These are phyloP conservation scores for Echinochloa phyllopogon DNA, from an alignment of 176 grass and related monocot genomes.

Conservation along the genomic window DNA sequence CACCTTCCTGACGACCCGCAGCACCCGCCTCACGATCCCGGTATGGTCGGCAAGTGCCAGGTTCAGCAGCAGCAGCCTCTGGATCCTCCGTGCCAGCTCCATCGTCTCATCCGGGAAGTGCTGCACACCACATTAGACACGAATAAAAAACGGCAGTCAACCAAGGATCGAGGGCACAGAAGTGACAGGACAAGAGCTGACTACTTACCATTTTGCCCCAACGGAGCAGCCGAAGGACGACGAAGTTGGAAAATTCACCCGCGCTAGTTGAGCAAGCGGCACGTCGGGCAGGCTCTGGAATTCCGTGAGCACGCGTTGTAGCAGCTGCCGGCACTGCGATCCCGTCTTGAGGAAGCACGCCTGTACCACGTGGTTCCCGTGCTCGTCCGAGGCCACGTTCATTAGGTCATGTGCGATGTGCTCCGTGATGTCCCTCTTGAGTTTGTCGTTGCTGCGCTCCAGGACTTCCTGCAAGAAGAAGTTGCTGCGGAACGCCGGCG, in stretches of 20 bases:
- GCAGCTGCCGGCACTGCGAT: background rate
- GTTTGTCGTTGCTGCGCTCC: background rate
- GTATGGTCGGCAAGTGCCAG: no score
- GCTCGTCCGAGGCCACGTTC: no score
- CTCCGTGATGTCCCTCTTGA: background rate
- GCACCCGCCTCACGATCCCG: background rate
- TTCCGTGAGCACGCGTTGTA: background rate
- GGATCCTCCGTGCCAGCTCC: background rate
- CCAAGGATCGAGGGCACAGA: background rate
- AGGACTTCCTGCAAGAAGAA: background rate
- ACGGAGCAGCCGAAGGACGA: background rate
- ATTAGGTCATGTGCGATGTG: background rate
- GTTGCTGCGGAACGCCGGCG: background rate
- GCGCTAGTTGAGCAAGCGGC: background rate
- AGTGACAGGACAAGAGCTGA: background rate
- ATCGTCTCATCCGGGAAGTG: background rate
- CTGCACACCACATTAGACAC: background rate
- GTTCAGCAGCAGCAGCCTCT: no score
- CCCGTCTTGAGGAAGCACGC: background rate
- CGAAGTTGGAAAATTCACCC: background rate
- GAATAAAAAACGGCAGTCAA: background rate
- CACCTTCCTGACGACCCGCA: background rate
- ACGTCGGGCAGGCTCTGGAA: background rate
- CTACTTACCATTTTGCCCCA: background rate
- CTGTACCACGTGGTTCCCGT: background rate